phyloP scores from a whole-genome alignment of 73 alveolate genomes.

The Durusdinium trenchii region DNA sequence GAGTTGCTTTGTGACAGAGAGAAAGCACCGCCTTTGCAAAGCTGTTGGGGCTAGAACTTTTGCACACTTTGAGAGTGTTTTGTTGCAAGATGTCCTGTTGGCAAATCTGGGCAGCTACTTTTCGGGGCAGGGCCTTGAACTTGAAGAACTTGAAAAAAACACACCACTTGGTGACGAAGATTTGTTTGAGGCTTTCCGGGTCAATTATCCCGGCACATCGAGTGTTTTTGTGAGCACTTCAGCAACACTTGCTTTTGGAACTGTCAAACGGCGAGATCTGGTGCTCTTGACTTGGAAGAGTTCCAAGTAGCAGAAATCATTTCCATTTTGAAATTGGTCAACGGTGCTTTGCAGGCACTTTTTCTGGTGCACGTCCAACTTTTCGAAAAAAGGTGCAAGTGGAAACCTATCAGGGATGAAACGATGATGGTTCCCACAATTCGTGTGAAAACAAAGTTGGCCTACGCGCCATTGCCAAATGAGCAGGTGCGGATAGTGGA shows the following conservation, averaged over 20 bases:
- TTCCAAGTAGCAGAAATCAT: background rate
- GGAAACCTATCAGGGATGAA: background rate
- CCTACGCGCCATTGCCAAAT: background rate
- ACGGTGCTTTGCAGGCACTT: background rate
- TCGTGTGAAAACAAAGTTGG: background rate
- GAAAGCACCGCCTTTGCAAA: background rate
- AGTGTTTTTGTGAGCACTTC: background rate
- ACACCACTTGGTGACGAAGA: background rate
- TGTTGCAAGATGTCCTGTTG: background rate
- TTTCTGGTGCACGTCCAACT: background rate
- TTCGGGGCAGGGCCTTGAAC: background rate
- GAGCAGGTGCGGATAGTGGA: background rate
- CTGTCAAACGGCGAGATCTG: background rate
- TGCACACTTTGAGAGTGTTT: background rate
- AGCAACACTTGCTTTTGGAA: background rate
- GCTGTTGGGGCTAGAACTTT: background rate
- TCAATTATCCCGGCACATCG: background rate
- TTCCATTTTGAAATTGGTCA: background rate
- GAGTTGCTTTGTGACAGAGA: constrained; percentile 1
- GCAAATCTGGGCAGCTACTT: background rate
- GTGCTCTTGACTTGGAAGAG: background rate
- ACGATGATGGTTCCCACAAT: background rate
- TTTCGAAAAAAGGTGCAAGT: background rate
- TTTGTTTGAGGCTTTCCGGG: background rate
- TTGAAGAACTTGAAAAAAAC: background rate